Base-by-base conservation (phyloP, 164 flowering plant genomes). In the Euptelea pleiosperma region DNA sequence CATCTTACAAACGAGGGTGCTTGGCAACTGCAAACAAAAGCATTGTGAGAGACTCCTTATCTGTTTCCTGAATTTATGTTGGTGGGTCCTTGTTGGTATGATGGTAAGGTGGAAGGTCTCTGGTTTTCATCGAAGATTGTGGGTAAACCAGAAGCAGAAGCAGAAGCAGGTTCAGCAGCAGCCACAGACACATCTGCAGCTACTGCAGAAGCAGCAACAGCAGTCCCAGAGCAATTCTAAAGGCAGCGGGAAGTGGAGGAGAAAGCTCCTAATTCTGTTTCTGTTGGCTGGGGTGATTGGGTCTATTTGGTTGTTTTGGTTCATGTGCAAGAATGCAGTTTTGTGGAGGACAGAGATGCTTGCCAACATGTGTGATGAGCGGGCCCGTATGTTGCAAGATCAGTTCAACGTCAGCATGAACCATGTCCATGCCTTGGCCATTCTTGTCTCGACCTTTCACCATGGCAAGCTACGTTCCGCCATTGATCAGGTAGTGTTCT, bases 351-450 rank as follows among this genome's bases (percentile, higher is more conserved):
- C 58, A 60, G 92, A 83, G 65, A 79, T 77, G 24, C 80, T 93
- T 9, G 65, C 77, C 34, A 89, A 78, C 77, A 89, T 89, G 98
- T 93, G 98, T 62, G 98, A 89, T 46, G 91, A 93, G 66, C 72
- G 98, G 56, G 96, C 98, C 22, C 73, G 96, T 14, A 89, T 93
- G 98, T 64, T 93, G 69, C 98, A 93, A 61, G 98, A 93, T 71
- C 97, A 90, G 72, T 93, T 93, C 73, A 90, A 86, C 70, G 97
- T 86, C 25, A 90, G 98, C 79, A 70, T 90, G 86, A 90, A 93
- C 61, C 98, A 93, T 79, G 97, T 93, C 19, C 94, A 86, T 73
- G 92, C 98, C 10, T 68, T 93, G 70, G 92, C 98, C 30, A 79
- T 89, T 61, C 81, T 93, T 8, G 82, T 90, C 41, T 93, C 98